Conservation (phyloP, 352 stramenopile genomes). For the Phytophthora europaea region DNA sequence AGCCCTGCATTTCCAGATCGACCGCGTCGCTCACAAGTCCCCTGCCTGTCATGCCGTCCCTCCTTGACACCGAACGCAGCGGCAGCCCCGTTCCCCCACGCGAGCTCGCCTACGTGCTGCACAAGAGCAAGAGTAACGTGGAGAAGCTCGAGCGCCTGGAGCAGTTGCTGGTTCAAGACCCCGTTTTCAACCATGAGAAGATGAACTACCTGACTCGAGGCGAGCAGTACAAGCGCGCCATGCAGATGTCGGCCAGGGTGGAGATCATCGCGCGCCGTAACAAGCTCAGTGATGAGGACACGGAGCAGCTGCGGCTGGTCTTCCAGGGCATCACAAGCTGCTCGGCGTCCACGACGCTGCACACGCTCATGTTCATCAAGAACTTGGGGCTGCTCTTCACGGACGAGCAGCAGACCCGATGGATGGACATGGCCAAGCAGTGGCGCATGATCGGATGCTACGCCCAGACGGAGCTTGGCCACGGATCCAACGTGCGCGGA, state of each 20-base stretch:
- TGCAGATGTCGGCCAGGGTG: conserved; percentile 66
- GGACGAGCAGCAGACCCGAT: conserved; percentile 73
- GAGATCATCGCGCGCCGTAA: conserved; percentile 69
- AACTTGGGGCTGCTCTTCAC: conserved; percentile 72
- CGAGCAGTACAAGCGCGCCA: conserved; percentile 66
- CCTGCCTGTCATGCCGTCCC: conserved; percentile 20
- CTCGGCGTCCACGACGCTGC: conserved; percentile 64
- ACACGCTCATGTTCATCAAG: conserved; percentile 84
- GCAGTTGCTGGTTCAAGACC: conserved; percentile 63
- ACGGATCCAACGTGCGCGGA: conserved; percentile 81
- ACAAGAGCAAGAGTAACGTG: conserved; percentile 59
- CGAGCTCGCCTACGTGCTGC: conserved; percentile 73
- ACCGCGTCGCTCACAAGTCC: not conserved
- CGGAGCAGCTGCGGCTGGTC: conserved; percentile 60
- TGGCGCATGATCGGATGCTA: conserved; percentile 88
- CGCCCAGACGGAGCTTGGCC: conserved; percentile 90
- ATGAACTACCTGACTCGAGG: conserved; percentile 79
- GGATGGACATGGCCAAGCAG: conserved; percentile 76
- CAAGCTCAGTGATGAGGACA: conserved; percentile 63
- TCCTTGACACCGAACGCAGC: conserved; percentile 52
- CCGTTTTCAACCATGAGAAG: conserved; percentile 62
- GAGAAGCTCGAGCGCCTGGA: conserved; percentile 71
- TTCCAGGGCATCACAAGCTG: conserved; percentile 69
- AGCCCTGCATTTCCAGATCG: conserved; percentile 25
- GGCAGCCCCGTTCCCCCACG: conserved; percentile 55